Percentiles rank a stretch among this genome's conserved stretches.
Evolutionary conservation across 176 grass and related monocot species (phyloP).

Genomic region (Musa acuminata): DNA sequence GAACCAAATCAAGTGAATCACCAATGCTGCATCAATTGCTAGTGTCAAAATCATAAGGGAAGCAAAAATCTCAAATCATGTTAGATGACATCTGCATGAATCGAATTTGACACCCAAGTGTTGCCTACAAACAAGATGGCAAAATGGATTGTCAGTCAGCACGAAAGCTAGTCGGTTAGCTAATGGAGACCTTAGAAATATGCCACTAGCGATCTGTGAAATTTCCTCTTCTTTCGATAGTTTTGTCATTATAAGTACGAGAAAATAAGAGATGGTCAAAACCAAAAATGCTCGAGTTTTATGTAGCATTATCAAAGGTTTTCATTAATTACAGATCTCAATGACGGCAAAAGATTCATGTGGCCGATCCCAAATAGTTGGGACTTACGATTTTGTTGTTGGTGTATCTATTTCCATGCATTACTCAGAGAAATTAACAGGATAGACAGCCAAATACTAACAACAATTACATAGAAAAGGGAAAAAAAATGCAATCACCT

Average conservation of each 20-base stretch:
- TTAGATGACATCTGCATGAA: background rate
- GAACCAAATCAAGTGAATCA: conserved; percentile 87
- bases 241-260: background rate
- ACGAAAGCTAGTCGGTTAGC: background rate
- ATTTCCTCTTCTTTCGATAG: background rate
- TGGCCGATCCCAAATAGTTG: too few species aligned
- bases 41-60: background rate
- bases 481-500: conserved; percentile 33
- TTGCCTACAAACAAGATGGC: background rate
- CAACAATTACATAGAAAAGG: background rate
- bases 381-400: background rate
- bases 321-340: background rate
- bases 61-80: background rate
- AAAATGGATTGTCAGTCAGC: background rate
- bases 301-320: background rate
- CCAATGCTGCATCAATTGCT: conserved; percentile 54
- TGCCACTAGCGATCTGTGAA: background rate
- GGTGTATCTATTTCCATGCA: background rate
- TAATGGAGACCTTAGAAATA: background rate
- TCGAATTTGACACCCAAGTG: background rate
- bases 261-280: background rate
- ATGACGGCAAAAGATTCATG: too few species aligned
- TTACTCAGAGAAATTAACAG: background rate
- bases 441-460: background rate
- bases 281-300: background rate